phyloP scores from a whole-genome alignment of 2,329 filamentous ascomycete genomes.

The Arthrobotrys musiformis region DNA sequence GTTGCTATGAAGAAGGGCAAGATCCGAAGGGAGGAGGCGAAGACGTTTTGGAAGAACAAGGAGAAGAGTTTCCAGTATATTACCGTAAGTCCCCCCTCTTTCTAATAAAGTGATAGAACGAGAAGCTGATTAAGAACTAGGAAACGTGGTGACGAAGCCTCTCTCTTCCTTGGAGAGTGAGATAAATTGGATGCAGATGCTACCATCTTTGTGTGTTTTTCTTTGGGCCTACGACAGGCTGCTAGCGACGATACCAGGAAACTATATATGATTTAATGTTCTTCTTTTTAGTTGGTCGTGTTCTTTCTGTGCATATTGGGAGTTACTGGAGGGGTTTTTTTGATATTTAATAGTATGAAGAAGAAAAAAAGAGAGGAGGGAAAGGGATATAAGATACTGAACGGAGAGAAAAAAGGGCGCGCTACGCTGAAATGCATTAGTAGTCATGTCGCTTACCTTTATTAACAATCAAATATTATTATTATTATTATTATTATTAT shows the following conservation, averaged over 20 bases:
- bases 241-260: slow-evolving; percentile 44
- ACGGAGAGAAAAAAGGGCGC: not conserved
- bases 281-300: slow-evolving; percentile 20
- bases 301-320: slow-evolving; percentile 21
- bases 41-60: slow-evolving; percentile 90
- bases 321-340: slow-evolving; percentile 28
- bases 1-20: slow-evolving; percentile 94
- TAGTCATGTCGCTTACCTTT: slow-evolving; percentile 40
- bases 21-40: slow-evolving; percentile 81
- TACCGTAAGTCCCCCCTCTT: slow-evolving; percentile 28
- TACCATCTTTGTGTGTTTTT: slow-evolving; percentile 16
- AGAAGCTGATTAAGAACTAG: slow-evolving; percentile 16
- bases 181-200: not conserved
- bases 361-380: not conserved
- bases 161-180: no score
- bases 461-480: slow-evolving; percentile 1
- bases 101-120: not conserved
- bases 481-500: slow-evolving; percentile 17
- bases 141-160: slow-evolving; percentile 32
- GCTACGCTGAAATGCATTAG: not conserved
- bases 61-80: slow-evolving; percentile 91
- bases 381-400: slow-evolving; percentile 3
- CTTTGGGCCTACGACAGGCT: slow-evolving; percentile 23
- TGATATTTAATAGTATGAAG: slow-evolving; percentile 10
- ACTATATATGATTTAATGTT: slow-evolving; percentile 31